Base-by-base conservation (phyloP, 2,329 filamentous ascomycete species). In the Talaromyces sp. region DNA sequence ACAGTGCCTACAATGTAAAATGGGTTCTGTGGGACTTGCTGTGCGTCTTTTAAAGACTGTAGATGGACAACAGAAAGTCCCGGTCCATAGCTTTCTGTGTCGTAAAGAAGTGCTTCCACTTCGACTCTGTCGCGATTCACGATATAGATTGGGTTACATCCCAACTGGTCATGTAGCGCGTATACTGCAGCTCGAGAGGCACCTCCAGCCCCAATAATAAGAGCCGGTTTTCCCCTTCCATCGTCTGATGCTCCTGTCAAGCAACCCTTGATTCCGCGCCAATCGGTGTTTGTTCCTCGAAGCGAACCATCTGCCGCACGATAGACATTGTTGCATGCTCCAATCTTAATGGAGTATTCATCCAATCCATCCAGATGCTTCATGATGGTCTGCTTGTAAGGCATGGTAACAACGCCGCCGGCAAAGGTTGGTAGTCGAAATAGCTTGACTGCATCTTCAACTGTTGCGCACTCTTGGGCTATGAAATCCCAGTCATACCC, bases 201-300 rank as follows among this genome's bases (percentile, higher is more conserved):
- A 8, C 77, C 78, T 2, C 78, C 76, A 0, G 76, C 77, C 0
- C 76, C 77, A 17, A 79, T 69, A 13, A 80, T 71, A 38, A 80
- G 57, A 1, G 71, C 75, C 2, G 69, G 62, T 9, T 64, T 69
- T 14, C 64, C 56, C 14, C 64, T 57, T 4, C 67, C 63, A 38
- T 55, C 58, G 31, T 64, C 60, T 50, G 63, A 63, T 27, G 62
- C 26, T 31, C 50, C 54, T 69, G 60, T 14, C 29, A 78, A 63
- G 58, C 73, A 78, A 4, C 69, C 72, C 43, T 70, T 70, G 58
- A 80, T 73, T 1, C 78, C 77, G 0, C 71, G 63, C 77, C 77
- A 79, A 61, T 80, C 77, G 1, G 77, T 80, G 61, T 80, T 80
- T 9, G 73, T 75, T 2, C 77, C 78, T 9, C 67, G 63, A 0